Evolutionary conservation across 345 rosid genomes (phyloP), one percentile per base, ranked within the genome.

Genomic region (Ceriops zippeliana): DNA sequence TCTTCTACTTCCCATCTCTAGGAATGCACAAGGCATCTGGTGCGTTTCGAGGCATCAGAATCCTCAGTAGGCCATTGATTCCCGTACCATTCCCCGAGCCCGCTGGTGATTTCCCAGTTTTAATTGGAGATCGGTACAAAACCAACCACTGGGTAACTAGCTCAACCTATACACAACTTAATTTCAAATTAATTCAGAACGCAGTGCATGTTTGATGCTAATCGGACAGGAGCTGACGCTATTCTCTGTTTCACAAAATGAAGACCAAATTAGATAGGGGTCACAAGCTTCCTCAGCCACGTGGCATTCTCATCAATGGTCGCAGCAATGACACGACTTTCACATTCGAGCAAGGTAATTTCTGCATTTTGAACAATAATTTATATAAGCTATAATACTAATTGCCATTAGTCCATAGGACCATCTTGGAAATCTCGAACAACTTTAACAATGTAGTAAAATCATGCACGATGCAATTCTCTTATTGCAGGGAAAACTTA

Each of bases 101-200:
- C 5, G 83, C 73, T 4, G 88, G 82, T 15, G 96, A 88, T 72
- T 85, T 88, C 82, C 87, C 93, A 78, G 61, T 90, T 46, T 93
- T 93, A 27, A 59, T 93, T 7, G 96, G 98, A 34, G 98, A 93
- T 73, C 90, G 98, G 98, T 85, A 68, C 71, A 89, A 83, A 83
- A 75, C 93, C 72, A 81, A 69, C 84, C 97, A 93, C 77, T 85
- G 85, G 95, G 95, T 89, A 54, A 62, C 57, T 53, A 49, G 34
- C 28, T n/a, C 3, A 11, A 42, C 49, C 49, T 42, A 42, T 42
- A 13, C 2, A 42, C 17, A 13, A 42, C 49, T 13, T 42, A 3
- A 42, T 42, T 42, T 17, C 49, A 42, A 42, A 13, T 42, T 42
- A 13, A 42, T 42, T 42, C 5, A 42, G 3, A 42, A 42, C 19